phyloP scores from a whole-genome alignment of 768 basidiomycete species.

The Boletus tomentosulus region DNA sequence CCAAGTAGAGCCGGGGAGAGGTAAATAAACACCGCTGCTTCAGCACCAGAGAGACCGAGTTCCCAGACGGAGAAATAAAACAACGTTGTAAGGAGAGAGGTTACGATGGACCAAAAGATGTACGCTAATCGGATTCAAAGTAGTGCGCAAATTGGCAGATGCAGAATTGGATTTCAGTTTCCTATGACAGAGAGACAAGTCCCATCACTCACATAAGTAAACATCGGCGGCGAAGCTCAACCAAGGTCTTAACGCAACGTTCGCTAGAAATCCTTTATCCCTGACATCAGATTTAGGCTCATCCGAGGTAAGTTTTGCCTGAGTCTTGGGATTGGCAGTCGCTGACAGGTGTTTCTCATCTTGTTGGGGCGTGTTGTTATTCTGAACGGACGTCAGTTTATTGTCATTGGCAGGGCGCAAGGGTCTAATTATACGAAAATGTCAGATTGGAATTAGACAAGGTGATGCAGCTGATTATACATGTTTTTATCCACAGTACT shows the following conservation, averaged over 20 bases:
- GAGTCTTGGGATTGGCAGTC: background rate
- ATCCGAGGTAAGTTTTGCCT: background rate
- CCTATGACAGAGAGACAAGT: background rate
- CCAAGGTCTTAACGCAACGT: slow-evolving; percentile 11
- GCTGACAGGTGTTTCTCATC: background rate
- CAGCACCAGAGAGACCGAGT: slow-evolving; percentile 78
- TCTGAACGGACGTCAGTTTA: slow-evolving; percentile 3
- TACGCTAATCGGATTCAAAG: slow-evolving; percentile 45
- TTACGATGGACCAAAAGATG: slow-evolving; percentile 80
- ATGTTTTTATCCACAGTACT: slow-evolving; percentile 32
- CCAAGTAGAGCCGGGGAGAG: slow-evolving; percentile 66
- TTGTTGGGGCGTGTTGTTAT: background rate
- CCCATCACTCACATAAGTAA: slow-evolving; percentile 48
- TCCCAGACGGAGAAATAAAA: slow-evolving; percentile 95
- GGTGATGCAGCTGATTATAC: slow-evolving; percentile 44
- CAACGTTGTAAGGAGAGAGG: slow-evolving; percentile 69
- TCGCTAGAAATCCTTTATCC: background rate
- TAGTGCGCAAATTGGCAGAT: background rate
- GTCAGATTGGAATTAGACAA: slow-evolving; percentile 30
- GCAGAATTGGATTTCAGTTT: slow-evolving; percentile 2
- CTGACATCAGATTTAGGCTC: background rate
- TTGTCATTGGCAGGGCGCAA: slow-evolving; percentile 3
- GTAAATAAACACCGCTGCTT: slow-evolving; percentile 66
- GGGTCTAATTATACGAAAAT: slow-evolving; percentile 18
- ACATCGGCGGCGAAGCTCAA: slow-evolving; percentile 41